phyloP scores from a whole-genome alignment of 2,329 filamentous ascomycete species.

The Rutstroemia sp. region DNA sequence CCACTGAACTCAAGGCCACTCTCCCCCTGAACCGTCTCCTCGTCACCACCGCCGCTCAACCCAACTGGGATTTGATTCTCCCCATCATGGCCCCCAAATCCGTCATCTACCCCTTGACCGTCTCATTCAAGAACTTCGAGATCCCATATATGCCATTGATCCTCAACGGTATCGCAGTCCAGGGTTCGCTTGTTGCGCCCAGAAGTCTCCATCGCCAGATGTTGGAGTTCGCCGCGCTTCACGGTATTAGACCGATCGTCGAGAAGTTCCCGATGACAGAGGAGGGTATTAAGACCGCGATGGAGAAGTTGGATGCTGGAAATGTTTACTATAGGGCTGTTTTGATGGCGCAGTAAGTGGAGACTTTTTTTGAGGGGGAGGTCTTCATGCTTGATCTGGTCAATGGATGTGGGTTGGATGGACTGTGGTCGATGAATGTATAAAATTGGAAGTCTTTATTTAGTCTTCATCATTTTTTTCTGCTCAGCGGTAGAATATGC shows the following conservation, averaged over 20 bases:
- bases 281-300: slow-evolving; percentile 40
- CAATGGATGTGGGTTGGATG: not conserved
- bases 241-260: slow-evolving; percentile 50
- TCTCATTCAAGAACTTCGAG: slow-evolving; percentile 34
- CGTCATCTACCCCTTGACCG: slow-evolving; percentile 56
- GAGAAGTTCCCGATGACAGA: slow-evolving; percentile 46
- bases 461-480: not conserved
- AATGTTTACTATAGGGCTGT: slow-evolving; percentile 45
- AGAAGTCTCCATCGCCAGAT: slow-evolving; percentile 46
- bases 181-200: slow-evolving; percentile 14
- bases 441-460: not conserved
- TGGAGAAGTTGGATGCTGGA: slow-evolving; percentile 48
- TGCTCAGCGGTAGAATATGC: not conserved
- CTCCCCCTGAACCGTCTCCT: slow-evolving; percentile 19
- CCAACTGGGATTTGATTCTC: slow-evolving; percentile 14
- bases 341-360: slow-evolving; percentile 11
- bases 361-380: not conserved
- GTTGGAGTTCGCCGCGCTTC: slow-evolving; percentile 49
- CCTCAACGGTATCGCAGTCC: slow-evolving; percentile 9
- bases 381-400: not conserved
- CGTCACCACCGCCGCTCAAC: slow-evolving; percentile 17
- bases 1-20: slow-evolving; percentile 29
- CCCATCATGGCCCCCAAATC: slow-evolving; percentile 35
- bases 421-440: not conserved
- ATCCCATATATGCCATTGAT: slow-evolving; percentile 21